A percentile compares a stretch with the other conserved stretches of the same genome.
These are phyloP conservation scores for Globisporangium megalacanthum DNA, from an alignment of 352 stramenopile species.

Conservation along the genomic window DNA sequence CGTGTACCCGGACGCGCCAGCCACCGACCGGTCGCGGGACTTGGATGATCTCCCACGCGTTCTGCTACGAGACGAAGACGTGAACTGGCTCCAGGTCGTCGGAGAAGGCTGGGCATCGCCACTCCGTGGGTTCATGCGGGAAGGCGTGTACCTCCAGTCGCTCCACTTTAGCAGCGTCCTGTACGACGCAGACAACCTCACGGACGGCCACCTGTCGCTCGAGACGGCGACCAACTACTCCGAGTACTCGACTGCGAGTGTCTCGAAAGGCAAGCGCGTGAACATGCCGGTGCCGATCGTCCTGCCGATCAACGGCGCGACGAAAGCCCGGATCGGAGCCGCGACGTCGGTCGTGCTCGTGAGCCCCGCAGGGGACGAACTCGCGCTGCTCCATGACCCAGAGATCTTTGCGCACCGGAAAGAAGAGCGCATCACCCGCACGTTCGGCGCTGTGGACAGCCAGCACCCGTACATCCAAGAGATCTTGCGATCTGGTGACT, in stretches of 20 bases:
- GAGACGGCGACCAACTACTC: conserved; percentile 90
- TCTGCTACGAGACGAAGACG: conserved; percentile 95
- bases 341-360: conserved; percentile 89
- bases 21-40: conserved; percentile 11
- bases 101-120: conserved; percentile 96
- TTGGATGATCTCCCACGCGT: conserved; percentile 84
- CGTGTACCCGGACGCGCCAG: conserved; percentile 50
- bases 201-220: conserved; percentile 72
- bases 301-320: conserved; percentile 90
- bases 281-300: conserved; percentile 98
- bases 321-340: conserved; percentile 87
- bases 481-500: conserved; percentile 94
- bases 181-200: conserved; percentile 96
- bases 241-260: conserved; percentile 80
- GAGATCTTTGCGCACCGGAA: conserved; percentile 97
- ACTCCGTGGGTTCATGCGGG: conserved; percentile 96
- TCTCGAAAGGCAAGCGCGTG: conserved; percentile 85
- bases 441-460: conserved; percentile 95
- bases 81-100: conserved; percentile 98
- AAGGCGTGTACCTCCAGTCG: conserved; percentile 95
- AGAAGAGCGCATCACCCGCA: conserved; percentile 97
- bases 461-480: conserved; percentile 96
- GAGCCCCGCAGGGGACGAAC: conserved; percentile 90
- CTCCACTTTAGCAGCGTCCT: conserved; percentile 97
- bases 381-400: conserved; percentile 91